Base-by-base conservation (phyloP, 2,329 filamentous ascomycete genomes). In the Tolypocladium capitatum region DNA sequence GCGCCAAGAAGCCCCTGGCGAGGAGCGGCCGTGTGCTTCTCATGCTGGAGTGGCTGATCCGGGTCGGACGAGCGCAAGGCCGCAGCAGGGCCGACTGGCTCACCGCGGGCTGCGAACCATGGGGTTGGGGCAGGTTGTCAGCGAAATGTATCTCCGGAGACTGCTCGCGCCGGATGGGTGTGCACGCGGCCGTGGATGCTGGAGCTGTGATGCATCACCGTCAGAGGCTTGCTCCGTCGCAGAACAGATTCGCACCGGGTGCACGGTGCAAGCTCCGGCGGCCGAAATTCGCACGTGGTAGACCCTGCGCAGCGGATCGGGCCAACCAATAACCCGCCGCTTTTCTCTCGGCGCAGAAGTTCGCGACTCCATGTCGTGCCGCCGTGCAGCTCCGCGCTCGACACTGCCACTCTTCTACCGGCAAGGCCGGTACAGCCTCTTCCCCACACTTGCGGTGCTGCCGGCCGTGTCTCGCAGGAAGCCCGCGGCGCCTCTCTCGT, bases 1-100 rank as follows among this genome's bases (percentile, higher is more conserved):
- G 72, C 49, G 68, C 68, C 55, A 73, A 66, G 58, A 83, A 78
- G 65, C 76, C 72, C 61, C 71, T 77, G 51, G 65, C 62, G 31
- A 76, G 62, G 47, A 63, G 56, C 3, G 63, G 60, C 18, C 63
- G 59, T 20, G 75, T 70, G 16, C 66, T 60, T 57, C n/a, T n/a
- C n/a, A n/a, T n/a, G n/a, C n/a, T n/a, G n/a, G n/a, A n/a, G n/a
- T n/a, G n/a, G 21, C 21, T 40, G 36, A n/a, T 27, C 13, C 7
- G 7, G 14, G 7, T 30, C 36, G 32, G 41, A 40, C 24, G 45
- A 27, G 42, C 45, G 47, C 43, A 30, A 42, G 44, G 36, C 40
- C 41, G 20, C 36, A 45, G 38, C 43, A 33, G 54, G 54, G 53
- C 60, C 58, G 56, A 57, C 56, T 56, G 61, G 60, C 59, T 61